Evolutionary conservation across 371 early-diverging fungal species (phyloP).

Genomic region (Lichtheimia ramosa): DNA sequence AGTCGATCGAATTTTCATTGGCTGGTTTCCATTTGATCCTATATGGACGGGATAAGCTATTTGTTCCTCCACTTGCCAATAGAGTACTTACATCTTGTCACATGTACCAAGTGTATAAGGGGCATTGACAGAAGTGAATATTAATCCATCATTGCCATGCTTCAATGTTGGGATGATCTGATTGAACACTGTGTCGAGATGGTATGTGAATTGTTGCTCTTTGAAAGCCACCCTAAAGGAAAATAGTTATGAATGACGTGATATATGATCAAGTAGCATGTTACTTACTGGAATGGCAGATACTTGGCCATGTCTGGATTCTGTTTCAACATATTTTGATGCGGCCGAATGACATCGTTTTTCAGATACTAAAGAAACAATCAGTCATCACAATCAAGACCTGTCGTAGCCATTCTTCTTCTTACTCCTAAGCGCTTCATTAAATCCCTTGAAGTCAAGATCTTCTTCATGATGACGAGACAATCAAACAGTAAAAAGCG

Average conservation of each 20-base stretch:
- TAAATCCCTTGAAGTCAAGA: constrained; percentile 55
- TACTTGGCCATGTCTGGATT: constrained; percentile 35
- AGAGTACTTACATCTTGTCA: constrained; percentile 68
- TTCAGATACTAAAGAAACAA: constrained; percentile 52
- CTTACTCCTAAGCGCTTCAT: constrained; percentile 76
- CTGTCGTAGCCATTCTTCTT: neutral
- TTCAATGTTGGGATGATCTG: constrained; percentile 76
- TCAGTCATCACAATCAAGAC: neutral
- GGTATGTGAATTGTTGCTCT: constrained; percentile 72
- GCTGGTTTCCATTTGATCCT: constrained; percentile 99
- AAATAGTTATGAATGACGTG: neutral
- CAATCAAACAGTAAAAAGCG: constrained; percentile 75
- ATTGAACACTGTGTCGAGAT: constrained; percentile 57
- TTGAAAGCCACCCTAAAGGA: constrained; percentile 66
- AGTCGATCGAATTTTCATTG: constrained; percentile 97
- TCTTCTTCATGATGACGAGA: constrained; percentile 56
- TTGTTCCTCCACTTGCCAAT: too few species aligned
- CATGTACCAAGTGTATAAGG: constrained; percentile 89
- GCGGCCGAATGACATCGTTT: constrained; percentile 69
- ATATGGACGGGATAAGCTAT: neutral
- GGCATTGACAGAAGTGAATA: constrained; percentile 91
- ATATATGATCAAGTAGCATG: too few species aligned
- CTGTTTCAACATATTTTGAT: constrained; percentile 51
- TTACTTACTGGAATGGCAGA: constrained; percentile 67
- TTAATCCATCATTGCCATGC: constrained; percentile 96